phyloP scores from a whole-genome alignment of 306 rosid species.

The Fragaria vesca region DNA sequence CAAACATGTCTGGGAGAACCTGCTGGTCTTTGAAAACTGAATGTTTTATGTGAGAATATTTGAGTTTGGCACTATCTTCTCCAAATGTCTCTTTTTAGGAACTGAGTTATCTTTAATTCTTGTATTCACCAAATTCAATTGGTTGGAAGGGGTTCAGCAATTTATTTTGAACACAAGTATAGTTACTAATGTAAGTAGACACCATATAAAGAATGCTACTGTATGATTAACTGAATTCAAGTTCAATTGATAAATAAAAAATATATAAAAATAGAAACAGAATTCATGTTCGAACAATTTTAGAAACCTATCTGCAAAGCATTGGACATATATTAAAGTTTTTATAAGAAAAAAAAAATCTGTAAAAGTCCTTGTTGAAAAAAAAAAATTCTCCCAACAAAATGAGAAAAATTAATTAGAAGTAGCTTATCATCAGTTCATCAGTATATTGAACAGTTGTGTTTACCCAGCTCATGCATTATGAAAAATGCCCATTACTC shows the following conservation, averaged over 20 bases:
- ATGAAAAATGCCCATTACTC: background rate
- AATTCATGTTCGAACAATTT: background rate
- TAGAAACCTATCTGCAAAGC: background rate
- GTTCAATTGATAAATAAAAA: background rate
- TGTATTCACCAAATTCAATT: background rate
- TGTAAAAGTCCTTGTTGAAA: background rate
- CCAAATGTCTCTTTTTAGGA: background rate
- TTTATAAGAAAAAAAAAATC: background rate
- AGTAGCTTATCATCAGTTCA: background rate
- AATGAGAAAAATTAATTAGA: background rate
- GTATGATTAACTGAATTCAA: background rate
- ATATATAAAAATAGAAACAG: background rate
- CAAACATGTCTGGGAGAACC: background rate
- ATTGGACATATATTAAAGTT: background rate
- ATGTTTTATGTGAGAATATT: background rate
- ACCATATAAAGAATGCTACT: background rate
- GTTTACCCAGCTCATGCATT: background rate
- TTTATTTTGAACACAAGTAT: background rate
- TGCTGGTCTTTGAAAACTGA: background rate
- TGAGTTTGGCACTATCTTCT: background rate
- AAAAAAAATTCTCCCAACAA: background rate
- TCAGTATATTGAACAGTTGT: constrained; percentile 1
- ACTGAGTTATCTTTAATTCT: background rate
- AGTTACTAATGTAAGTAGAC: background rate
- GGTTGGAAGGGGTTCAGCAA: background rate